phyloP scores from a whole-genome alignment of 306 rosid genomes.

The Dryas octopetala region DNA sequence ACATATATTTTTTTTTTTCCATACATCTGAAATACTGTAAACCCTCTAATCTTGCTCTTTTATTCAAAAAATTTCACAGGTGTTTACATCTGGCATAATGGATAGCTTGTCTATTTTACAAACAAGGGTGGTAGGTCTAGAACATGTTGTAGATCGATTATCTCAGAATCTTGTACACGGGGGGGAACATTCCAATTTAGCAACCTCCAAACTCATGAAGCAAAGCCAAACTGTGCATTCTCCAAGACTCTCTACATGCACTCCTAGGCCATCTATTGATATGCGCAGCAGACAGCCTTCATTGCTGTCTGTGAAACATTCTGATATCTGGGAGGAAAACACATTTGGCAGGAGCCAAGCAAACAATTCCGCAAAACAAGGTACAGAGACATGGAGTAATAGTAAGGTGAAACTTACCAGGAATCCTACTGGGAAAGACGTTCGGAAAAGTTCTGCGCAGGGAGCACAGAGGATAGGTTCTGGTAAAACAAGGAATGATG shows the following conservation, averaged over 20 bases:
- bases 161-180: slow-evolving; percentile 49
- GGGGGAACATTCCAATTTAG: slow-evolving; percentile 45
- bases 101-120: slow-evolving; percentile 65
- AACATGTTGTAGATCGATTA: slow-evolving; percentile 59
- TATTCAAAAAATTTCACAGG: slow-evolving; percentile 43
- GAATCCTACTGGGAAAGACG: slow-evolving; percentile 47
- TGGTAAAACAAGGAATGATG: slow-evolving; percentile 43
- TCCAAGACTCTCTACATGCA: slow-evolving; percentile 63
- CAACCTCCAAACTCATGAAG: slow-evolving; percentile 54
- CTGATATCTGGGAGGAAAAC: slow-evolving; percentile 53
- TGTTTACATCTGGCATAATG: slow-evolving; percentile 61
- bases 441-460: slow-evolving; percentile 40
- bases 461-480: slow-evolving; percentile 34
- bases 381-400: slow-evolving; percentile 47
- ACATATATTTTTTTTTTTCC: neutral
- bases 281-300: slow-evolving; percentile 41
- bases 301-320: slow-evolving; percentile 39
- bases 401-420: slow-evolving; percentile 39
- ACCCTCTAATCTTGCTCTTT: neutral
- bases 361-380: slow-evolving; percentile 44
- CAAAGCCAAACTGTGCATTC: slow-evolving; percentile 51
- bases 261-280: slow-evolving; percentile 70
- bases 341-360: slow-evolving; percentile 44
- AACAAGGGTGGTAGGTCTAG: slow-evolving; percentile 67
- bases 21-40: neutral